Base-by-base conservation (phyloP, 805 yeast species). In the Sugiyamaella valdiviana region DNA sequence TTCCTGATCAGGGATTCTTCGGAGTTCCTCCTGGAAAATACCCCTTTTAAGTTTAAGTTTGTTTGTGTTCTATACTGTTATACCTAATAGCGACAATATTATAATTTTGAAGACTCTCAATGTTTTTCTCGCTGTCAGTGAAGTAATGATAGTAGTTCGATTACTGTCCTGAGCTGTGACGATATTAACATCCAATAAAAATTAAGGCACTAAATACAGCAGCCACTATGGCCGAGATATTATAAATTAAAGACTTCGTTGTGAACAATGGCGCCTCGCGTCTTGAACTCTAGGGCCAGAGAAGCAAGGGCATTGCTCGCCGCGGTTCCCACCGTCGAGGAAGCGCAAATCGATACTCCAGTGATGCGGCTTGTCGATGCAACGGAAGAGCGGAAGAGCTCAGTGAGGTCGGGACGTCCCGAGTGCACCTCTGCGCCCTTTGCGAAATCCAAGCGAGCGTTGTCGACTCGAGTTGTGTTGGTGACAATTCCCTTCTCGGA, bases 1-100 rank as follows among this genome's bases (percentile, higher is more conserved):
- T 54, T 16, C 58, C 58, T 7, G 49, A 39, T 2, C 26, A 22
- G 35, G 59, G 59, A 20, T 55, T 42, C 39, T 36, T 36, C n/a
- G 39, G 39, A 15, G 10, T 36, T 19, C 19, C 19, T 15, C 39
- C 39, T 19, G 39, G 39, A 16, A 36, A 12, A 10, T 36, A 36
- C 21, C 39, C 39, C 10, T 15, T 16, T 10, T 36, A 36, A 15
- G 19, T 36, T 26, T 9, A 26, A 26, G 14, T 26, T 26, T 26
- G 9, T 14, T 26, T 26, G 35, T 26, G 14, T 26, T 9, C 12
- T 26, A 14, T 9, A 26, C 9, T 26, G 9, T 26, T n/a, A n/a
- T n/a, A n/a, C n/a, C n/a, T n/a, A n/a, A n/a, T n/a, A n/a, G 14
- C 35, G 35, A 9, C 12, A 26, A 9, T 26, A 5, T 23, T n/a